These are phyloP conservation scores for Scheffersomyces amazonensis DNA, from an alignment of 805 yeast genomes.

Conservation along the genomic window DNA sequence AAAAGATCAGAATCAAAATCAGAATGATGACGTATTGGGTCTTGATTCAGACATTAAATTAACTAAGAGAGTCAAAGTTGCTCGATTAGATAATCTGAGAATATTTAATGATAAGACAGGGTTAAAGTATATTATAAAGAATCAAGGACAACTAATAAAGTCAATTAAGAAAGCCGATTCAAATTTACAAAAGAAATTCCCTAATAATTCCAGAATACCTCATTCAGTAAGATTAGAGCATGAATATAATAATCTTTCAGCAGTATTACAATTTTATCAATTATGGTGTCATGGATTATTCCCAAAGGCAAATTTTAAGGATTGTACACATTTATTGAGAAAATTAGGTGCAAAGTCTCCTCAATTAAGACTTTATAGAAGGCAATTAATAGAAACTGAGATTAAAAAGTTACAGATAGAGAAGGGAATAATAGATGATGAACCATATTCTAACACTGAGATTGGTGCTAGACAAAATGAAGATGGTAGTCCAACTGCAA, in stretches of 20 bases:
- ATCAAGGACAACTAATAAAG: constrained; percentile 23
- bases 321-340: constrained; percentile 56
- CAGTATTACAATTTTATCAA: constrained; percentile 40
- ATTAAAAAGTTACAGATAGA: constrained; percentile 18
- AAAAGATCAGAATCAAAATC: background rate
- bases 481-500: background rate
- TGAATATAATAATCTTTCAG: constrained; percentile 31
- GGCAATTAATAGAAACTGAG: constrained; percentile 25
- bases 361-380: constrained; percentile 30
- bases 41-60: constrained; percentile 35
- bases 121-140: constrained; percentile 27
- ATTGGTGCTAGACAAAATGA: background rate
- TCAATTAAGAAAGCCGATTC: constrained; percentile 27
- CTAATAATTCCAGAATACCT: constrained; percentile 1
- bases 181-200: constrained; percentile 7
- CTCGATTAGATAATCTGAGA: constrained; percentile 39
- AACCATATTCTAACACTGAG: constrained; percentile 6
- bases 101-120: constrained; percentile 32
- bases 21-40: constrained; percentile 25
- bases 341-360: constrained; percentile 45
- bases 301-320: constrained; percentile 77
- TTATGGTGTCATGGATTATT: constrained; percentile 53
- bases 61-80: constrained; percentile 26
- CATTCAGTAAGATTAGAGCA: constrained; percentile 20
- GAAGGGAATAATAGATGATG: constrained; percentile 38